Base-by-base conservation (phyloP, 1,284 basidiomycete genomes). In the Tilletia setariae region DNA sequence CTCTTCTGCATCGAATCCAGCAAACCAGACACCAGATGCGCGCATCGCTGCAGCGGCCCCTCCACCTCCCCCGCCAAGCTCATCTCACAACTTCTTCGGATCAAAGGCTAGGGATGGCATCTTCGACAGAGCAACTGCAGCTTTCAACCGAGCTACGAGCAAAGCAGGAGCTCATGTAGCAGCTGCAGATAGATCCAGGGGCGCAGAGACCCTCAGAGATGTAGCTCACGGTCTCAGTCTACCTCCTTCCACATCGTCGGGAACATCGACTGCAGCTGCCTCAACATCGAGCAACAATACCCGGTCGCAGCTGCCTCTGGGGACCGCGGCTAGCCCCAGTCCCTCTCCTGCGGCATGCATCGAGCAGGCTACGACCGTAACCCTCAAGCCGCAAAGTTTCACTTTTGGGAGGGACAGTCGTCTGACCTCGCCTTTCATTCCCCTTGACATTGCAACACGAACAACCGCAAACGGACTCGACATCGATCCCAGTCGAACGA, bases 71-170 rank as follows among this genome's bases (percentile, higher is more conserved):
- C 1, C 23, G 13, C 51, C 51, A 13, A 28, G n/a, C 51, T 25
- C 51, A 2, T 53, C 51, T n/a, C 28, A 21, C 46, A 23, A 19
- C 16, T 47, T 13, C 32, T 21, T 15, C 8, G 25, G 4, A 4
- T 43, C 68, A 28, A 72, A 69, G 11, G 63, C 70, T 35, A 75
- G 70, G 40, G 68, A 66, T 21, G 74, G 71, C 47, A 66, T 75
- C 21, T 65, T 68, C 8, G 69, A 69, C 30, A 67, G 65, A 35
- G 68, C 74, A 16, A 46, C 65, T 23, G 74, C 72, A 28, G 74
- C 72, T 1, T 51, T 75, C 61, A 68, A 25, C 63, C 71, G 72
- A n/a, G 67, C 72, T 13, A 70, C 69, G 3, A 67, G 67, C 9
- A 53, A 68, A 21, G 69, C 73, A 25, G 70, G 40, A 19, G 67